A percentile compares a stretch with the other conserved stretches of the same genome.
phyloP scores from a whole-genome alignment of 129 eudicot genomes.

The Flaveria sonorensis region DNA sequence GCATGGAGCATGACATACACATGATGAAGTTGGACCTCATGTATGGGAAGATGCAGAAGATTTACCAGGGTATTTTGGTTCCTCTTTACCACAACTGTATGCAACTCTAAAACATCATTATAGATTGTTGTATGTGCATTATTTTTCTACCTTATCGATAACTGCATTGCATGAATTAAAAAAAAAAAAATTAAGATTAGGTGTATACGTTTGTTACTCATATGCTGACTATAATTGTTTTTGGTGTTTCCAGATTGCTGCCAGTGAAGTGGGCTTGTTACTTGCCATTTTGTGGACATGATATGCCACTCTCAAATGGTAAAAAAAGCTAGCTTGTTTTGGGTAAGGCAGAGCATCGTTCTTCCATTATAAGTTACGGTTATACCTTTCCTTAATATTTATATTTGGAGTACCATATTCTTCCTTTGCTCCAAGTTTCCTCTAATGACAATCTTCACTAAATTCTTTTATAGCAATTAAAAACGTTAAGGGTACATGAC shows the following conservation, averaged over 20 bases:
- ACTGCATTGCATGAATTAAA: neutral
- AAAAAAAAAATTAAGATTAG: neutral
- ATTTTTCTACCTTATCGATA: too few relatives aligned
- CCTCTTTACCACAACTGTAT: slow-evolving; percentile 72
- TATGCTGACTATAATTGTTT: slow-evolving; percentile 3
- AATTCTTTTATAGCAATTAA: too few relatives aligned
- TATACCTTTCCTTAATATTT: too few relatives aligned
- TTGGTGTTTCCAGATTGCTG: neutral
- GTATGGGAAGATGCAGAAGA: slow-evolving; percentile 59
- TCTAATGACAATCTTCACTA: too few relatives aligned
- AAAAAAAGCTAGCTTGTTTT: too few relatives aligned
- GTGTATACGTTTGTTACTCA: neutral
- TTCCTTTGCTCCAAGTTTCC: too few relatives aligned
- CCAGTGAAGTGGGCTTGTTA: neutral
- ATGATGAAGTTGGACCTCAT: slow-evolving; percentile 72
- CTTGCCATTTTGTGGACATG: neutral
- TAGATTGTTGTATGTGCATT: neutral
- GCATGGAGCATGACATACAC: slow-evolving; percentile 67
- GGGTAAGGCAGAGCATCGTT: too few relatives aligned
- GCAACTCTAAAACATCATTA: slow-evolving; percentile 25
- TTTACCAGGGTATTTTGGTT: slow-evolving; percentile 51
- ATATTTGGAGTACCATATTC: too few relatives aligned
- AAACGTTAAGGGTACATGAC: slow-evolving; percentile 74
- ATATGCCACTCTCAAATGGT: too few relatives aligned
- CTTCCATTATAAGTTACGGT: too few relatives aligned